A percentile compares a stretch with the other conserved stretches of the same genome.
phyloP scores from a whole-genome alignment of 495 filamentous ascomycete genomes.

The Aspergillus cavernicola region DNA sequence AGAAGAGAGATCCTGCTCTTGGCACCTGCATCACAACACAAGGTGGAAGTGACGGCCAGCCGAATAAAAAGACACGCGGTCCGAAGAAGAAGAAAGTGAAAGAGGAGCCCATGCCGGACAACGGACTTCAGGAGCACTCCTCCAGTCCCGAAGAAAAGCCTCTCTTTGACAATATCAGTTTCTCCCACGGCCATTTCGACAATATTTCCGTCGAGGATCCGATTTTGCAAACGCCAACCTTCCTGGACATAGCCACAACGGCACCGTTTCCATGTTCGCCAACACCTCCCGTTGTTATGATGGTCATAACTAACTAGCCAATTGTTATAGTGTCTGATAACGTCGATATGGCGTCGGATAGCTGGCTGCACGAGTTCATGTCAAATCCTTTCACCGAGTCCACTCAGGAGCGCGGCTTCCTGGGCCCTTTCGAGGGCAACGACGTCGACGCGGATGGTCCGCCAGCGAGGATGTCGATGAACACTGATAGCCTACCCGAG shows the following conservation, averaged over 20 bases:
- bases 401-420: conserved; percentile 11
- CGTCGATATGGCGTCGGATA: conserved; percentile 25
- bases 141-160: neutral
- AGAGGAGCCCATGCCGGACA: conserved; percentile 4
- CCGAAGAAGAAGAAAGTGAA: conserved; percentile 15
- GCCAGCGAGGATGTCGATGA: neutral
- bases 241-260: conserved; percentile 11
- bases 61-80: conserved; percentile 15
- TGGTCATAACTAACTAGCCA: neutral
- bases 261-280: conserved; percentile 11
- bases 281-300: neutral
- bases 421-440: conserved; percentile 15
- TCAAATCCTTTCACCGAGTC: conserved; percentile 17
- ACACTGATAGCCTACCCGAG: neutral
- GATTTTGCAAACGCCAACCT: conserved; percentile 7
- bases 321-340: conserved; percentile 15
- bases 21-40: neutral
- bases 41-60: conserved; percentile 1
- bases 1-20: conserved; percentile 24
- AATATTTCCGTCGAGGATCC: conserved; percentile 7
- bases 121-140: neutral
- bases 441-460: neutral
- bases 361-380: conserved; percentile 33
- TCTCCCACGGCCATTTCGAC: conserved; percentile 5
- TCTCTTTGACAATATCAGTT: conserved; percentile 2